Conservation (phyloP, 1,284 basidiomycete species). For the Ceratobasidium sp. region DNA sequence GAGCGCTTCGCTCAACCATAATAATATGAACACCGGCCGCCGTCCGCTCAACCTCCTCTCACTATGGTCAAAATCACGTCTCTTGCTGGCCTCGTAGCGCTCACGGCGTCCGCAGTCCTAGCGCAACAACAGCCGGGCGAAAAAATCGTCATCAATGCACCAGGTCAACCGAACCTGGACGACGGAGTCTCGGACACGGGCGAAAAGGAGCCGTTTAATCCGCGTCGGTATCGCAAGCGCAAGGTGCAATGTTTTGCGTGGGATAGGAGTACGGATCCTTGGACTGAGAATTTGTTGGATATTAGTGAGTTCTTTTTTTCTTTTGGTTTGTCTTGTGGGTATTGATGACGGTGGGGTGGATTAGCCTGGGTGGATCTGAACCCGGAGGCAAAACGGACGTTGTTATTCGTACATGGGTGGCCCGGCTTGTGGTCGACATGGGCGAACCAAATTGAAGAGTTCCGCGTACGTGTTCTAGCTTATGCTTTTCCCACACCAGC, state of each 20-base stretch:
- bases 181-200: slow-evolving; percentile 35
- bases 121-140: slow-evolving; percentile 22
- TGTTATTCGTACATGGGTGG: slow-evolving; percentile 82
- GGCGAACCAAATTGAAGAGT: slow-evolving; percentile 75
- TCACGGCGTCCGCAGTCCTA: slow-evolving; percentile 13
- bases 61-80: slow-evolving; percentile 28
- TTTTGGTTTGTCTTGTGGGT: neutral
- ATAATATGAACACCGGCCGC: neutral
- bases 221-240: slow-evolving; percentile 30
- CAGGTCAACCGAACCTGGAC: slow-evolving; percentile 35
- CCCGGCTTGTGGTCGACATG: slow-evolving; percentile 79
- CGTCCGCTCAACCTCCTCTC: neutral
- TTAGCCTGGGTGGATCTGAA: slow-evolving; percentile 77
- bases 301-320: slow-evolving; percentile 24
- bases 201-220: slow-evolving; percentile 43
- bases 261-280: slow-evolving; percentile 38
- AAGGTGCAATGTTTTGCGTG: slow-evolving; percentile 42
- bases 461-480: slow-evolving; percentile 62
- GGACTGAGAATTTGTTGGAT: slow-evolving; percentile 40
- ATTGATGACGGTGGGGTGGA: neutral
- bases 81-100: slow-evolving; percentile 14
- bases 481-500: neutral
- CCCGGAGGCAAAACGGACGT: slow-evolving; percentile 63
- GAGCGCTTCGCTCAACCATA: slow-evolving; percentile 25
- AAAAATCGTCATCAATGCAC: slow-evolving; percentile 41